A percentile compares a stretch with the other conserved stretches of the same genome.
Evolutionary conservation across 441 rosid genomes (phyloP).

Genomic region (Adansonia grandidieri): DNA sequence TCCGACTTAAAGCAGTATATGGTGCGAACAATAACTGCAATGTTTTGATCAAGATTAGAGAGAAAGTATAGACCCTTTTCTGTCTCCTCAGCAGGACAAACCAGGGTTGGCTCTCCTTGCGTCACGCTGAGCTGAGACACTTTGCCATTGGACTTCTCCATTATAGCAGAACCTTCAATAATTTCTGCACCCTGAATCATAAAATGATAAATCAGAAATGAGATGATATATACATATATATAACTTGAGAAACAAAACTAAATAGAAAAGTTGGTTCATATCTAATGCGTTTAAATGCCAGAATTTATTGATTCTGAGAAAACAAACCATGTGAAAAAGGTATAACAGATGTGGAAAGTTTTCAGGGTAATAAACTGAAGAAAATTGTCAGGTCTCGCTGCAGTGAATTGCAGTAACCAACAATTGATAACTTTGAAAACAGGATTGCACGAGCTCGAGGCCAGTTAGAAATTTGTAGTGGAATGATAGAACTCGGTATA

Average conservation of each 20-base stretch:
- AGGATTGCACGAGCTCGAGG: conserved; percentile 5
- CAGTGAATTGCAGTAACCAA: neutral
- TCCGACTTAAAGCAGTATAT: conserved; percentile 78
- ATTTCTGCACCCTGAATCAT: conserved; percentile 43
- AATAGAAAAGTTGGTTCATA: neutral
- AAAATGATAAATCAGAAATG: neutral
- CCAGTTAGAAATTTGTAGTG: conserved; percentile 14
- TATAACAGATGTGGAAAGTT: neutral
- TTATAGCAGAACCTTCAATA: conserved; percentile 37
- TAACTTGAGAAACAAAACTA: conserved; percentile 24
- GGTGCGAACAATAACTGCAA: conserved; percentile 71
- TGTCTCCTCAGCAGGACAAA: conserved; percentile 72
- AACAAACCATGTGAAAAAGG: conserved; percentile 36
- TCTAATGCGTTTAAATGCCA: neutral
- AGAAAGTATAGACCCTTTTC: conserved; percentile 73
- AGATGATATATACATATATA: conserved; percentile 9
- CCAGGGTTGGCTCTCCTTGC: conserved; percentile 60
- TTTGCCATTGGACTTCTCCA: conserved; percentile 46
- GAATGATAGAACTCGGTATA: neutral
- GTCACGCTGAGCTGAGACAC: conserved; percentile 53
- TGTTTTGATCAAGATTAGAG: conserved; percentile 85
- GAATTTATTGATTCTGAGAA: conserved; percentile 18
- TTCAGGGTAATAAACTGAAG: neutral
- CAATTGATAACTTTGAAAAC: conserved; percentile 1
- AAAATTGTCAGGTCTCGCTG: neutral